Evolutionary conservation across 2,329 filamentous ascomycete species (phyloP).

Genomic region (Ophiostoma tasmaniense): DNA sequence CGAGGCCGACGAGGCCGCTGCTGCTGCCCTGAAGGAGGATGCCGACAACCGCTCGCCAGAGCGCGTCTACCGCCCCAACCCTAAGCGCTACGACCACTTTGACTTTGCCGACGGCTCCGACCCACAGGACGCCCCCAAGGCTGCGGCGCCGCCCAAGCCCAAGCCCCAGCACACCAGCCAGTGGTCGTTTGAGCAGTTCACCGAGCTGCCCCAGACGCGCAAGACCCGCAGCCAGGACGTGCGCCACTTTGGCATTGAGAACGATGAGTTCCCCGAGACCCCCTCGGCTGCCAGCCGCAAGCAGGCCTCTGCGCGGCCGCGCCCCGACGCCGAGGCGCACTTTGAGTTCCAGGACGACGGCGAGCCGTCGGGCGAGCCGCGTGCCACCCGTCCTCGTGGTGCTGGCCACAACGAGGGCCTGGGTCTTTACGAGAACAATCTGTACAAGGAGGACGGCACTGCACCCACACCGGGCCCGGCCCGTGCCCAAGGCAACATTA

Average conservation of each 20-base stretch:
- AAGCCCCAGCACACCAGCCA: conserved; percentile 61
- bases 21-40: conserved; percentile 29
- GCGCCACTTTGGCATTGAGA: conserved; percentile 71
- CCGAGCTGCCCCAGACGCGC: conserved; percentile 60
- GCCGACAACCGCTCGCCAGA: conserved; percentile 33
- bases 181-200: conserved; percentile 85
- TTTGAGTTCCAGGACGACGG: conserved; percentile 77
- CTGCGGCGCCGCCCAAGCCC: conserved; percentile 34
- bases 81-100: conserved; percentile 79
- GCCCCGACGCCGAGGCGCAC: conserved; percentile 72
- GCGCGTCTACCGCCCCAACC: conserved; percentile 54
- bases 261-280: conserved; percentile 49
- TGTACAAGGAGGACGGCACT: conserved; percentile 53
- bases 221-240: conserved; percentile 56
- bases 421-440: conserved; percentile 67
- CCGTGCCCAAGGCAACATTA: conserved; percentile 54
- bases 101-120: conserved; percentile 63
- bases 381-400: conserved; percentile 40
- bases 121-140: conserved; percentile 38
- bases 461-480: conserved; percentile 30
- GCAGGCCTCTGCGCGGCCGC: conserved; percentile 55
- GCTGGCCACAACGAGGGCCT: conserved; percentile 58
- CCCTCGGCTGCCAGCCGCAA: conserved; percentile 40
- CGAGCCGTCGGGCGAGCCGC: conserved; percentile 44
- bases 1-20: conserved; percentile 29